These are phyloP conservation scores for Annulohypoxylon truncatum DNA, from an alignment of 2,329 filamentous ascomycete genomes.

Conservation along the genomic window DNA sequence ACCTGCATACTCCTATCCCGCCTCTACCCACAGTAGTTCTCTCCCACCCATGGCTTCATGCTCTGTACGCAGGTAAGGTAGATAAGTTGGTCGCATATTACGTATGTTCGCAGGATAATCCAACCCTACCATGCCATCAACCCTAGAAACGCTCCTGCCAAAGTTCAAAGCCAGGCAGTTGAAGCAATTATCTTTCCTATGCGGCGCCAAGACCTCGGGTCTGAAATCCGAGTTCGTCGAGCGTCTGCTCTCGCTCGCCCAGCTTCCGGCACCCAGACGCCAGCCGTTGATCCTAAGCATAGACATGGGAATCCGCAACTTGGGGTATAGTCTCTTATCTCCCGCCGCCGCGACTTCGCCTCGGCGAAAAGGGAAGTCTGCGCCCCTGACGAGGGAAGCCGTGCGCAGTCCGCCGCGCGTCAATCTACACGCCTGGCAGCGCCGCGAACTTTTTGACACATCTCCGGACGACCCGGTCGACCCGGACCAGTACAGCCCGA, in stretches of 20 bases:
- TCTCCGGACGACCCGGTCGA: background rate
- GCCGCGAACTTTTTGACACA: conserved; percentile 46
- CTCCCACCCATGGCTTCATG: conserved; percentile 1
- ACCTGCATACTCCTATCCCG: conserved; percentile 2
- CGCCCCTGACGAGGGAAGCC: conserved; percentile 5
- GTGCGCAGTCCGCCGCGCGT: conserved; percentile 36
- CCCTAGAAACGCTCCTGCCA: conserved; percentile 15
- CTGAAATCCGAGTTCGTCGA: conserved; percentile 66
- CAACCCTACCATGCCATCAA: conserved; percentile 22
- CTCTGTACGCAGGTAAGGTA: background rate
- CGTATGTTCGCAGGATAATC: background rate
- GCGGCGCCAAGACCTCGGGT: conserved; percentile 69
- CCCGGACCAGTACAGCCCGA: conserved; percentile 50
- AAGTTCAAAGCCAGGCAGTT: conserved; percentile 64
- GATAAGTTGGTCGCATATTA: background rate
- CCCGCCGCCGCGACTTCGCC: conserved; percentile 18
- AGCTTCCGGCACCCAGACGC: conserved; percentile 39
- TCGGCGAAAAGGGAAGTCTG: conserved; percentile 31
- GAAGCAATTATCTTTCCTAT: conserved; percentile 68
- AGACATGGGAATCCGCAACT: conserved; percentile 85
- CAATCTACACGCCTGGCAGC: conserved; percentile 52
- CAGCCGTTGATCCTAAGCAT: conserved; percentile 73
- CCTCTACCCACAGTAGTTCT: background rate
- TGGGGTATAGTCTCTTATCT: conserved; percentile 76
- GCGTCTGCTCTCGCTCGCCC: conserved; percentile 58